Base-by-base conservation (phyloP, 768 basidiomycete genomes). In the Mycena pura region DNA sequence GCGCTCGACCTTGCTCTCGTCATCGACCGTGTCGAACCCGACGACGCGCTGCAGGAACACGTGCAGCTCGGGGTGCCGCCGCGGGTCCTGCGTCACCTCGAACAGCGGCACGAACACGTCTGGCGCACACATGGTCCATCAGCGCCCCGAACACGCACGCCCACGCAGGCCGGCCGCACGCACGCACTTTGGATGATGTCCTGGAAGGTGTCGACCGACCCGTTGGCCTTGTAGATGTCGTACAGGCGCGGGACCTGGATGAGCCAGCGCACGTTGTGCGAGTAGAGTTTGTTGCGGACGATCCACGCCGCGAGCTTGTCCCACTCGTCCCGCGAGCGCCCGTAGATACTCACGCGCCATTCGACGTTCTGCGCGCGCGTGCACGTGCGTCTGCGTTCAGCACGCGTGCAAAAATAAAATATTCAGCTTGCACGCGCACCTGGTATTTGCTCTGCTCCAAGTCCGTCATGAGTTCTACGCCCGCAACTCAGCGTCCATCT, bases 261-360 rank as follows among this genome's bases (percentile, higher is more conserved):
- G 57, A 99, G 86, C 97, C 97, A 99, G 52, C 97, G 87, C 36
- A 99, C 95, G 70, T 99, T 99, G 75, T 99, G 96, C 3, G 96
- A 98, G 74, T 84, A 92, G 5, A 99, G 81, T 73, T 96, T 95
- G 80, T 98, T 86, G 71, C 92, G 84, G 72, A 97, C 87, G 57
- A 99, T 88, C 97, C 97, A 99, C 80, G 90, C 91, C 17, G 97
- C 97, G 6, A 99, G 81, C 70, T 98, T 98, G 80, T 99, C 97
- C 97, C 97, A 99, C 77, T 99, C 97, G 58, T 86, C 82, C 11
- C 74, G 65, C 3, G 82, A 84, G 57, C 94, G 86, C 3, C 96
- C 97, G 67, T 99, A 99, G 63, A 99, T 92, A 64, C 94, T 96
- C 57, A 99, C 84, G 5, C 97, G 87, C 94, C 97, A 99, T 78